Conservation (phyloP, 1,139 yeast genomes). For the Williopsis jadinii region DNA sequence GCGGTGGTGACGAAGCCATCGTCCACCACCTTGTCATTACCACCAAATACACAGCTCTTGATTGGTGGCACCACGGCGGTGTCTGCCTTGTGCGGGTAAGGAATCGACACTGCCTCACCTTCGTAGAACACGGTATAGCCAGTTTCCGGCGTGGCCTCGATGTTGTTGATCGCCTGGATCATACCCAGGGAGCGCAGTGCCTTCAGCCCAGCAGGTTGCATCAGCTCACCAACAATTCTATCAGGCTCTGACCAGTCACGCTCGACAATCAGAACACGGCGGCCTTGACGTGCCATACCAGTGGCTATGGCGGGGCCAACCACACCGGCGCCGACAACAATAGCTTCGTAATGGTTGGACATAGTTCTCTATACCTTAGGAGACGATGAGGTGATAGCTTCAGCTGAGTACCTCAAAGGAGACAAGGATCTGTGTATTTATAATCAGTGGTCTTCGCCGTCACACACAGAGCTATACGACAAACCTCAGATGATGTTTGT, state of each 20-base stretch:
- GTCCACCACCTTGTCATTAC: slow-evolving; percentile 43
- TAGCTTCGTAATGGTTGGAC: slow-evolving; percentile 29
- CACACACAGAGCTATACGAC: background rate
- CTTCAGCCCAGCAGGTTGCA: slow-evolving; percentile 92
- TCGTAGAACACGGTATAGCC: slow-evolving; percentile 79
- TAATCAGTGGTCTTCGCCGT: too few relatives aligned
- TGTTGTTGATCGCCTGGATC: slow-evolving; percentile 69
- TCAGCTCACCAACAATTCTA: slow-evolving; percentile 91
- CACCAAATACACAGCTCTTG: slow-evolving; percentile 45
- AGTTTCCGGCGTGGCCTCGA: slow-evolving; percentile 68
- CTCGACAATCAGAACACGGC: slow-evolving; percentile 62
- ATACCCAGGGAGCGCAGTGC: slow-evolving; percentile 79
- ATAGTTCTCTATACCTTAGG: background rate
- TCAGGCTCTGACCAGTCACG: slow-evolving; percentile 91
- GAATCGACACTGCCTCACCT: slow-evolving; percentile 48
- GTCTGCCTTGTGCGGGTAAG: slow-evolving; percentile 64
- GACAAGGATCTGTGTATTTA: background rate
- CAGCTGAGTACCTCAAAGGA: background rate
- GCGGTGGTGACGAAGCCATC: slow-evolving; percentile 42
- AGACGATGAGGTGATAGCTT: background rate
- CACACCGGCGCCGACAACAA: slow-evolving; percentile 84
- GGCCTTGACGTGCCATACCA: slow-evolving; percentile 83
- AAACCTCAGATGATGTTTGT: background rate
- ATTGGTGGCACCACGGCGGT: slow-evolving; percentile 42
- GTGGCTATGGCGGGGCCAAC: slow-evolving; percentile 93